Evolutionary conservation across 1,284 basidiomycete genomes (phyloP).

Genomic region (Porogramme epimiltina): DNA sequence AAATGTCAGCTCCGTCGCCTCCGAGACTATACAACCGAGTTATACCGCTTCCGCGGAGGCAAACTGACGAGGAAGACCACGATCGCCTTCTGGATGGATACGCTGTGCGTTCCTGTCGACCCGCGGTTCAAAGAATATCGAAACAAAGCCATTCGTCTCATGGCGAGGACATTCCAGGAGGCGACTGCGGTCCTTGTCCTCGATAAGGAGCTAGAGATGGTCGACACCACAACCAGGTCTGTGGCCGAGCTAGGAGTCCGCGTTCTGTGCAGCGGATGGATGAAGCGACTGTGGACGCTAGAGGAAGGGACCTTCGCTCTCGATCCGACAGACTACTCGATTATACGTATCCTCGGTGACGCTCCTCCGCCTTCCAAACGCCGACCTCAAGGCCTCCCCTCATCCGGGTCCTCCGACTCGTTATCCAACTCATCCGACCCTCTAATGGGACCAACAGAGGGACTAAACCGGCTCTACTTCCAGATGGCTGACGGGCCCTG

Average conservation of each 20-base stretch:
- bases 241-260: conserved; percentile 1
- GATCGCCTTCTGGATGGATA: conserved; percentile 3
- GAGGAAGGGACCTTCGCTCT: conserved; percentile 1
- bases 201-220: not conserved
- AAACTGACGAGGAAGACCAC: not conserved
- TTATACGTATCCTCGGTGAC: too few relatives aligned
- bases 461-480: conserved; percentile 1
- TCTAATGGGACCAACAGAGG: not conserved
- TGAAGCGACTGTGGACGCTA: conserved; percentile 5
- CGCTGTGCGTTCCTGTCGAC: conserved; percentile 4
- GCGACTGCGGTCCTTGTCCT: conserved; percentile 2
- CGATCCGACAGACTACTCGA: not conserved
- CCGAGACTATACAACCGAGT: not conserved
- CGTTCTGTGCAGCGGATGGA: conserved; percentile 2
- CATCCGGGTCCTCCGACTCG: too few relatives aligned
- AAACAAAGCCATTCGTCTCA: not conserved
- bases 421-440: too few relatives aligned
- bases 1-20: conserved; percentile 4
- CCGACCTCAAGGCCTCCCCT: too few relatives aligned
- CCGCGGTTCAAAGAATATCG: conserved; percentile 1
- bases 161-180: conserved; percentile 1
- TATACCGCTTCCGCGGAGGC: not conserved
- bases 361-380: too few relatives aligned
- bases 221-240: not conserved
- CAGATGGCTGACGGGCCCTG: conserved; percentile 1